Conservation (phyloP, 345 rosid genomes). For the Gossypium arboreum region DNA sequence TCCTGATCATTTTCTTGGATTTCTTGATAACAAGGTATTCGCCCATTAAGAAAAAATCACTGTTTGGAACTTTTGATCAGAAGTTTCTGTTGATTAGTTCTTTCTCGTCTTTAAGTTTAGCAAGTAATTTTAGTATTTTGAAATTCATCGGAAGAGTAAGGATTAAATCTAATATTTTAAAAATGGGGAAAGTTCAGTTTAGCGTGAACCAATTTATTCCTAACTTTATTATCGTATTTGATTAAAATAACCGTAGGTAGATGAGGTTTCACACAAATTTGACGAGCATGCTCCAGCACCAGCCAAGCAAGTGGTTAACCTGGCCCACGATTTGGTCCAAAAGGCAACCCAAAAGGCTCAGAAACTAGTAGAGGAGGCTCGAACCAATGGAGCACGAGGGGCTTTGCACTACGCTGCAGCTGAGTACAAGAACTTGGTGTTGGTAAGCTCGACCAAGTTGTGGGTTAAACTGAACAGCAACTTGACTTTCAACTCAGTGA, state of each 20-base stretch:
- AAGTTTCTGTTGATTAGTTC: neutral
- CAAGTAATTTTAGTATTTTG: no score
- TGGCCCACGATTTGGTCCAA: conserved; percentile 34
- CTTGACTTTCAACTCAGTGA: conserved; percentile 48
- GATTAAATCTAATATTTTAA: neutral
- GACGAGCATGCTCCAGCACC: conserved; percentile 66
- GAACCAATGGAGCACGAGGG: conserved; percentile 54
- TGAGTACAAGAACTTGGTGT: conserved; percentile 50
- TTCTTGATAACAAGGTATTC: conserved; percentile 69
- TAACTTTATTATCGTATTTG: no score
- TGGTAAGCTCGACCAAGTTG: conserved; percentile 47
- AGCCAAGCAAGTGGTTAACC: conserved; percentile 50
- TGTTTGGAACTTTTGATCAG: neutral
- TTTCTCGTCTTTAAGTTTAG: neutral
- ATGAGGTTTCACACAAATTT: conserved; percentile 49
- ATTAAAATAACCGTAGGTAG: conserved; percentile 44
- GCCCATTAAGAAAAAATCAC: neutral
- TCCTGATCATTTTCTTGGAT: conserved; percentile 66
- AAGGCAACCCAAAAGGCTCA: conserved; percentile 47
- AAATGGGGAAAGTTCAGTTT: neutral
- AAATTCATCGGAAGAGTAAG: neutral
- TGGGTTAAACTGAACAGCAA: conserved; percentile 52
- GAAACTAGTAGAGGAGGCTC: conserved; percentile 46
- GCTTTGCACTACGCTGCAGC: conserved; percentile 44
- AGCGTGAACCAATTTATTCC: neutral